Percentiles rank a stretch among this genome's conserved stretches.
phyloP scores from a whole-genome alignment of 306 rosid species.

The Quercus aquifolioides region DNA sequence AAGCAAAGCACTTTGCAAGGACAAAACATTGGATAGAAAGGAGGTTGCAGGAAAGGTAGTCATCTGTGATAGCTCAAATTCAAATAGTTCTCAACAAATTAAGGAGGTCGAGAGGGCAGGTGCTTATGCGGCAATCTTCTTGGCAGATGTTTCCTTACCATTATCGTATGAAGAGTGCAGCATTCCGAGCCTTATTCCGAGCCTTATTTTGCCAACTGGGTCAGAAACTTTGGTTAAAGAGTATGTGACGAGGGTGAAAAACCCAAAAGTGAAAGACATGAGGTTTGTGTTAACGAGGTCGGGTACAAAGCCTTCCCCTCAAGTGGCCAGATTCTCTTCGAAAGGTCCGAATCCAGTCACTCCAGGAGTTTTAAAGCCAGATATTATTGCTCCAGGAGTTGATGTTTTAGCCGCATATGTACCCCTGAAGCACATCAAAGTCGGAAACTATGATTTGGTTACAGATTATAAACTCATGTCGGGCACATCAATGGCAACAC shows the following conservation, averaged over 20 bases:
- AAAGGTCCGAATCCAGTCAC: not conserved
- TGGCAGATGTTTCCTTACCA: not conserved
- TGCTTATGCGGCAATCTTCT: slow-evolving; percentile 5
- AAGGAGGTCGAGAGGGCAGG: not conserved
- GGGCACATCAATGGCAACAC: not conserved
- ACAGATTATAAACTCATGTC: not conserved
- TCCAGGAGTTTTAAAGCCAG: slow-evolving; percentile 9
- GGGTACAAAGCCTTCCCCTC: not conserved
- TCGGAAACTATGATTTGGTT: not conserved
- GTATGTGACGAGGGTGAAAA: too few relatives aligned
- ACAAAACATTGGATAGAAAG: not conserved
- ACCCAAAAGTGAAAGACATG: not conserved
- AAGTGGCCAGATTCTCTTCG: slow-evolving; percentile 1
- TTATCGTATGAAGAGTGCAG: too few relatives aligned
- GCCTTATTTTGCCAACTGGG: too few relatives aligned
- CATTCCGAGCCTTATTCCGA: too few relatives aligned
- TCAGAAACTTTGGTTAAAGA: too few relatives aligned
- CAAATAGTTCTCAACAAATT: not conserved
- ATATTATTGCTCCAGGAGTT: not conserved
- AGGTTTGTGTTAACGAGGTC: not conserved
- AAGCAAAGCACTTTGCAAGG: not conserved
- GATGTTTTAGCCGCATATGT: not conserved
- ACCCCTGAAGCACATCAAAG: not conserved
- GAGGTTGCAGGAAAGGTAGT: slow-evolving; percentile 13
- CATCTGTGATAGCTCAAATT: not conserved